Conservation (phyloP, 305 asterid genomes). For the Fraxinus greggii region DNA sequence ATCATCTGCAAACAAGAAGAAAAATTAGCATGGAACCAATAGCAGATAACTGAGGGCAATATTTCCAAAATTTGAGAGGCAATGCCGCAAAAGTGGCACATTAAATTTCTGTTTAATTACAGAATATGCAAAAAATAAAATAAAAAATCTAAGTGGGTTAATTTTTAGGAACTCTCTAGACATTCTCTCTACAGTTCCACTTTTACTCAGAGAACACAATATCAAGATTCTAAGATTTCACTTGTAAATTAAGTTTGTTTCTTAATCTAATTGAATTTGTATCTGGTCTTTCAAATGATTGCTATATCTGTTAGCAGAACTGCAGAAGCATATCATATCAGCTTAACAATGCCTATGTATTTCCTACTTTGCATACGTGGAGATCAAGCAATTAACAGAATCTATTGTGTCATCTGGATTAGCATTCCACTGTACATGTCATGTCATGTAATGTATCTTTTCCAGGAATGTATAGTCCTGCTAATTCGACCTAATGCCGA, state of each 20-base stretch:
- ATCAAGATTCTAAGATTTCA: background rate
- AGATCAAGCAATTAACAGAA: background rate
- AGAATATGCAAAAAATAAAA: background rate
- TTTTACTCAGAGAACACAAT: background rate
- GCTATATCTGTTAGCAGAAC: background rate
- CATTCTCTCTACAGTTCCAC: background rate
- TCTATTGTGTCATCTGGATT: background rate
- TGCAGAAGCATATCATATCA: background rate
- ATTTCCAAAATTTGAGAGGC: background rate
- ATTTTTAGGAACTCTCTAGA: background rate
- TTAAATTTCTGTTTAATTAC: background rate
- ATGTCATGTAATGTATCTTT: background rate
- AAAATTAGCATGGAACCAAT: background rate
- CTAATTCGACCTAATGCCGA: background rate
- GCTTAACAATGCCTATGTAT: background rate
- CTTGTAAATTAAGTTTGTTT: background rate
- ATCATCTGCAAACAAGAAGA: slow-evolving; percentile 47
- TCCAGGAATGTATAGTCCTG: background rate
- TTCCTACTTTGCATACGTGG: background rate
- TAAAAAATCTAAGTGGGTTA: background rate
- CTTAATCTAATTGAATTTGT: background rate
- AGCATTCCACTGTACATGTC: background rate
- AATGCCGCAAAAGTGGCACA: background rate
- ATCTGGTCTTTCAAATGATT: background rate
- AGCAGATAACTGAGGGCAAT: background rate